phyloP scores from a whole-genome alignment of 2,329 filamentous ascomycete genomes.

The Ophioceras dolichostomum region DNA sequence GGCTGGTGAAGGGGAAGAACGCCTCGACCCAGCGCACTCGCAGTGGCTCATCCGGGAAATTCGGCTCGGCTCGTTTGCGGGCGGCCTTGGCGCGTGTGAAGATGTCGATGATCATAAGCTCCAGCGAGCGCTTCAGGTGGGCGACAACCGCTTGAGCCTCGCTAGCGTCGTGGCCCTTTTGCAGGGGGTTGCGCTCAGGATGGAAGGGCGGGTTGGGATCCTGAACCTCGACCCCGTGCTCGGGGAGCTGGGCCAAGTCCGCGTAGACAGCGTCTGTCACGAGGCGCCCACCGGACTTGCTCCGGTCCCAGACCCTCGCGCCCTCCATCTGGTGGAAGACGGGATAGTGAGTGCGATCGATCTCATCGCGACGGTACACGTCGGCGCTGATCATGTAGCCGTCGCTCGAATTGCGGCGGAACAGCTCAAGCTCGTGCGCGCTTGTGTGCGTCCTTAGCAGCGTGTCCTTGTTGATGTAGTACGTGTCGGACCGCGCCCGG shows the following conservation, averaged over 20 bases:
- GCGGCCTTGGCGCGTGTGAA: constrained; percentile 67
- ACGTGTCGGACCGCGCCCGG: constrained; percentile 79
- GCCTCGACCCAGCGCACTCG: constrained; percentile 91
- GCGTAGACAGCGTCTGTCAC: constrained; percentile 53
- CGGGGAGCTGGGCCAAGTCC: constrained; percentile 60
- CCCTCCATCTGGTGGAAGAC: constrained; percentile 99
- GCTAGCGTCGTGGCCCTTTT: constrained; percentile 49
- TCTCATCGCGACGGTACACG: constrained; percentile 88
- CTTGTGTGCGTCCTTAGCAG: constrained; percentile 89
- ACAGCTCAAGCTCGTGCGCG: constrained; percentile 78
- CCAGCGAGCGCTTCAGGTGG: constrained; percentile 81
- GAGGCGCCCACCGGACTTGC: constrained; percentile 41
- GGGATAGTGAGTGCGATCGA: constrained; percentile 91
- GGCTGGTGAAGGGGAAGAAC: constrained; percentile 94
- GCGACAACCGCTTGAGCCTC: constrained; percentile 74
- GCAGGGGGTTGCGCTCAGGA: constrained; percentile 69
- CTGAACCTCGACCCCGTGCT: constrained; percentile 64
- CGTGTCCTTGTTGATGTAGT: constrained; percentile 79
- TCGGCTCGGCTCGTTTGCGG: constrained; percentile 30
- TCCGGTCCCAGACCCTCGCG: constrained; percentile 76
- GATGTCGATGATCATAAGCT: constrained; percentile 80
- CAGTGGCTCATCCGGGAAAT: constrained; percentile 55
- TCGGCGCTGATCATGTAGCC: constrained; percentile 87
- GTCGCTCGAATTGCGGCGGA: constrained; percentile 57
- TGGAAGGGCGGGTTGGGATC: constrained; percentile 74